These are phyloP conservation scores for Polyporus tsugae DNA, from an alignment of 1,284 basidiomycete species.

Conservation along the genomic window DNA sequence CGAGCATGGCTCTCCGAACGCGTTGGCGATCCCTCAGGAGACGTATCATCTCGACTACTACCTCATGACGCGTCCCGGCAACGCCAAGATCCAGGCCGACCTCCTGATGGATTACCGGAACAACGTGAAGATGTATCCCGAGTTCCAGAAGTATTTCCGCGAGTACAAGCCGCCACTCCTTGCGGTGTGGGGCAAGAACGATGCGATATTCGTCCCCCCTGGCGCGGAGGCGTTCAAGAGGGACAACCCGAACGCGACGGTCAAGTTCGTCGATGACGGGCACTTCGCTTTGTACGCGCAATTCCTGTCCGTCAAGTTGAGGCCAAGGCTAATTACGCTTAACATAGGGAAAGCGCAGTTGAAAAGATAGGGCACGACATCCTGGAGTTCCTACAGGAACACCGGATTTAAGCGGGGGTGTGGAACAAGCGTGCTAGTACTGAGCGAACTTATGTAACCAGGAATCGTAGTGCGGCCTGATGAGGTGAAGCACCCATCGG, in stretches of 20 bases:
- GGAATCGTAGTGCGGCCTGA: not conserved
- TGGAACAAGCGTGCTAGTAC: not conserved
- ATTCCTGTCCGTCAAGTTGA: not conserved
- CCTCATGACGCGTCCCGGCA: constrained; percentile 47
- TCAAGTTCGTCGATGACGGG: constrained; percentile 52
- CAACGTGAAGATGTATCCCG: constrained; percentile 53
- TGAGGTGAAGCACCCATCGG: not conserved
- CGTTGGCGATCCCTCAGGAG: constrained; percentile 46
- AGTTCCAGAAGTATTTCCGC: constrained; percentile 54
- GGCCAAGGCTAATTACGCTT: not conserved
- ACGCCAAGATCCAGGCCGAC: constrained; percentile 51
- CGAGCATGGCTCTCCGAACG: constrained; percentile 44
- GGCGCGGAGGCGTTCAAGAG: constrained; percentile 55
- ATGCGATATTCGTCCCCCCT: constrained; percentile 51
- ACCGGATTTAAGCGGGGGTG: constrained; percentile 4
- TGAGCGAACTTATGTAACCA: not conserved
- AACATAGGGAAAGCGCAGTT: constrained; percentile 11
- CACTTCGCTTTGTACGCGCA: constrained; percentile 55
- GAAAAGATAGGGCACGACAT: constrained; percentile 7
- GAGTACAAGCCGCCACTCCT: constrained; percentile 49
- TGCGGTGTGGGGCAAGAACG: constrained; percentile 58
- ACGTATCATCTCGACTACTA: constrained; percentile 52
- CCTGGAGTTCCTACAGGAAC: constrained; percentile 1
- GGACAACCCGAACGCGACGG: constrained; percentile 48
- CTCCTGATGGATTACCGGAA: constrained; percentile 53